A percentile compares a stretch with the other conserved stretches of the same genome.
phyloP scores from a whole-genome alignment of 2,329 filamentous ascomycete species.

The Fusarium citri region DNA sequence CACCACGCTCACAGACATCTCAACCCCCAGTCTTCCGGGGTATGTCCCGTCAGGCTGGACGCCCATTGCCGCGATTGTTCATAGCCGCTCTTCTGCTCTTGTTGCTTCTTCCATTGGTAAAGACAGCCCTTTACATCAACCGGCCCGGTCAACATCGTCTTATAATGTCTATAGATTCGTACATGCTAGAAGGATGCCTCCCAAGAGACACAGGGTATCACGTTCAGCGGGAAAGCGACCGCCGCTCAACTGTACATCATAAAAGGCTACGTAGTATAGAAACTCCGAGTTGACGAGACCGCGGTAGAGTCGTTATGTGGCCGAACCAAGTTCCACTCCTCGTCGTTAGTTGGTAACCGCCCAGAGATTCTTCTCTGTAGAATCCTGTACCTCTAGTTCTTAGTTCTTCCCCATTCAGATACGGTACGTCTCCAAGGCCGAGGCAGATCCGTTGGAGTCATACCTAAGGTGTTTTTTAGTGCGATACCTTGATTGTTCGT shows the following conservation, averaged over 20 bases:
- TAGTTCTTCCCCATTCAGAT: slow-evolving; percentile 7
- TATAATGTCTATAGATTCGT: slow-evolving; percentile 37
- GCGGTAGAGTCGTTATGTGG: slow-evolving; percentile 18
- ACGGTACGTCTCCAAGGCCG: slow-evolving; percentile 30
- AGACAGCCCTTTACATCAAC: slow-evolving; percentile 27
- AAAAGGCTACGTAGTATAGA: slow-evolving; percentile 9
- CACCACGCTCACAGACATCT: slow-evolving; percentile 8
- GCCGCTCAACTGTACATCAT: slow-evolving; percentile 12
- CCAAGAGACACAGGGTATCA: background rate
- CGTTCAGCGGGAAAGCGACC: slow-evolving; percentile 6
- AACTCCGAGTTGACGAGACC: slow-evolving; percentile 27
- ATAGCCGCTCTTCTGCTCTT: slow-evolving; percentile 25
- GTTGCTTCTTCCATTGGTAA: slow-evolving; percentile 21
- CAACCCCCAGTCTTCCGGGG: slow-evolving; percentile 23
- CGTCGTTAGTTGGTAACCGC: slow-evolving; percentile 26
- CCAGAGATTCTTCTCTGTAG: slow-evolving; percentile 11
- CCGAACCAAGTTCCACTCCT: slow-evolving; percentile 39
- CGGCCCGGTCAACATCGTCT: slow-evolving; percentile 40
- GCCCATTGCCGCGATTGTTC: slow-evolving; percentile 13
- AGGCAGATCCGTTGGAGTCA: slow-evolving; percentile 42
- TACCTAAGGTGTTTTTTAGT: slow-evolving; percentile 13
- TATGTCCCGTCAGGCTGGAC: slow-evolving; percentile 15
- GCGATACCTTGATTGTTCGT: slow-evolving; percentile 19
- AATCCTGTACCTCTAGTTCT: slow-evolving; percentile 16
- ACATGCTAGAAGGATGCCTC: slow-evolving; percentile 35